phyloP scores from a whole-genome alignment of 805 yeast species.

The Candida sphagnicola region DNA sequence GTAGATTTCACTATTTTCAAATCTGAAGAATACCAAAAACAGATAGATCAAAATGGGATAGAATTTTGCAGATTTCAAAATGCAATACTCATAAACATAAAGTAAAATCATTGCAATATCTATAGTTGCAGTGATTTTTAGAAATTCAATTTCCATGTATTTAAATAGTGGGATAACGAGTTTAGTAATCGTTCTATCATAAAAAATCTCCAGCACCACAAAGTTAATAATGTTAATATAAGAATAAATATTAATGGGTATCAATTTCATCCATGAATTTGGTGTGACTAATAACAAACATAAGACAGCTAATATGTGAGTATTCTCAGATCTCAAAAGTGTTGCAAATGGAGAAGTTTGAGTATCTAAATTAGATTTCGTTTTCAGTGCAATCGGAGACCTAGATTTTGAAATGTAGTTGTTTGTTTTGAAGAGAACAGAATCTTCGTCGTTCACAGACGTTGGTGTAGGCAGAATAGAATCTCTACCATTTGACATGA shows the following conservation, averaged over 20 bases:
- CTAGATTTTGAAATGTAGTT: background rate
- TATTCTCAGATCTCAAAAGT: slow-evolving; percentile 25
- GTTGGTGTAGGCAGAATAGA: background rate
- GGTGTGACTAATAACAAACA: slow-evolving; percentile 17
- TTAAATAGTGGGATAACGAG: slow-evolving; percentile 13
- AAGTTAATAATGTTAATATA: slow-evolving; percentile 20
- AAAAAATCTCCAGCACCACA: slow-evolving; percentile 15
- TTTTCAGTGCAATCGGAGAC: background rate
- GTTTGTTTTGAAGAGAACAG: background rate
- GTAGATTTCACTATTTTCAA: slow-evolving; percentile 2
- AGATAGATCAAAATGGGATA: slow-evolving; percentile 3
- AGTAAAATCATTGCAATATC: slow-evolving; percentile 9
- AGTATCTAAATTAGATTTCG: background rate
- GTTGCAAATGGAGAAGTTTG: slow-evolving; percentile 14
- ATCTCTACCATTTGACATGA: background rate
- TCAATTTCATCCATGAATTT: slow-evolving; percentile 16
- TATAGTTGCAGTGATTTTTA: slow-evolving; percentile 13
- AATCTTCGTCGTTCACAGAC: background rate
- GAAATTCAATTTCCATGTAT: slow-evolving; percentile 13
- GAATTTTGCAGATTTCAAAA: background rate
- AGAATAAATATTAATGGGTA: slow-evolving; percentile 25
- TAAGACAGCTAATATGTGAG: slow-evolving; percentile 20
- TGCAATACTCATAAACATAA: slow-evolving; percentile 10
- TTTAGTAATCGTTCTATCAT: slow-evolving; percentile 11
- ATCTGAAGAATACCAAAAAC: background rate